phyloP scores from a whole-genome alignment of 1,284 basidiomycete genomes.

The Mycena citricolor region DNA sequence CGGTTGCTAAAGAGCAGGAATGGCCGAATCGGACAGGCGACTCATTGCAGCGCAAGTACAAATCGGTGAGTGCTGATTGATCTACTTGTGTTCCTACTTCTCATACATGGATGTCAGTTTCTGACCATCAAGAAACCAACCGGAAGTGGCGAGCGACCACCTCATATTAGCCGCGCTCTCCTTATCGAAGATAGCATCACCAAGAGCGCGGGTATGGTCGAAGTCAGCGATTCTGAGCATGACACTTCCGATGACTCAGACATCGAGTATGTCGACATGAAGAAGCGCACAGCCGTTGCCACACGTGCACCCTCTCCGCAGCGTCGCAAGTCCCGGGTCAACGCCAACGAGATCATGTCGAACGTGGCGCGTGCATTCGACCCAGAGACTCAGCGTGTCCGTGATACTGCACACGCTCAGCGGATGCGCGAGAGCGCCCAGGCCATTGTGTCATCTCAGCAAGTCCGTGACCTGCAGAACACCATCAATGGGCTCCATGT shows the following conservation, averaged over 20 bases:
- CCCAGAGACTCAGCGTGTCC: background rate
- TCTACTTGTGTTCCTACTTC: background rate
- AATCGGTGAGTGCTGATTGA: constrained; percentile 31
- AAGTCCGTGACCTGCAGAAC: background rate
- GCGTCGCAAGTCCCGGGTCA: constrained; percentile 1
- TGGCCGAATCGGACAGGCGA: constrained; percentile 24
- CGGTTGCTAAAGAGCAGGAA: constrained; percentile 24
- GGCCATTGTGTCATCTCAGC: background rate
- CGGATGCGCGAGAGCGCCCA: constrained; percentile 2
- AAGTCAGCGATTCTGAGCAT: constrained; percentile 10
- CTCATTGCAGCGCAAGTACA: constrained; percentile 33
- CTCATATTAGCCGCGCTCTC: constrained; percentile 10
- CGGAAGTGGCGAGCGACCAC: constrained; percentile 12
- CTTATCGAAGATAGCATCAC: constrained; percentile 18
- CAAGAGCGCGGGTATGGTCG: constrained; percentile 10
- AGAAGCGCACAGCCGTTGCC: constrained; percentile 1
- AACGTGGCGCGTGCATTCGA: background rate
- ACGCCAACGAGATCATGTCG: background rate
- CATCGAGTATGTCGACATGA: constrained; percentile 1
- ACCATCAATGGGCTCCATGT: background rate
- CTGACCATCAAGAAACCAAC: constrained; percentile 13
- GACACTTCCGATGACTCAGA: background rate
- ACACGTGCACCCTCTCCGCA: constrained; percentile 3
- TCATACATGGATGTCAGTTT: constrained; percentile 2
- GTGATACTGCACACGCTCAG: background rate